Evolutionary conservation across 2,329 filamentous ascomycete species (phyloP).

Genomic region (Fusarium secorum): DNA sequence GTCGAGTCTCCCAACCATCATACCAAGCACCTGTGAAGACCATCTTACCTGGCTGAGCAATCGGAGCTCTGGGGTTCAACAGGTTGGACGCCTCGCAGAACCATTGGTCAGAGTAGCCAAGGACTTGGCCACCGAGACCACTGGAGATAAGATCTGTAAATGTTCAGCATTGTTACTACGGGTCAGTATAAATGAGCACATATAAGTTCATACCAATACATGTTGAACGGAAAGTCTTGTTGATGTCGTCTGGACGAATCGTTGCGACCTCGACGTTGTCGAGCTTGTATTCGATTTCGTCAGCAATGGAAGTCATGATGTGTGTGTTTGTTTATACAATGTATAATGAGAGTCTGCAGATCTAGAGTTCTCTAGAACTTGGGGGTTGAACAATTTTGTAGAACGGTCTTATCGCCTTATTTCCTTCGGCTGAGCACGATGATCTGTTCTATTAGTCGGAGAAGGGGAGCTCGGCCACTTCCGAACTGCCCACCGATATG

Average conservation of each 20-base stretch:
- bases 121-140: conserved; percentile 67
- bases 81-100: conserved; percentile 72
- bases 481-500: conserved; percentile 37
- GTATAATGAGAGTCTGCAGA: neutral
- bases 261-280: conserved; percentile 59
- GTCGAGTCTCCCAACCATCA: conserved; percentile 74
- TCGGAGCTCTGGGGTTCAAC: conserved; percentile 68
- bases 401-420: conserved; percentile 33
- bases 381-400: neutral
- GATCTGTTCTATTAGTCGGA: conserved; percentile 22
- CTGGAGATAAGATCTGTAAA: conserved; percentile 66
- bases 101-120: conserved; percentile 73
- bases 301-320: conserved; percentile 49
- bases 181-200: neutral
- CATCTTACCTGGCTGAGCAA: conserved; percentile 72
- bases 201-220: conserved; percentile 62
- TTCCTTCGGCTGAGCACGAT: conserved; percentile 9
- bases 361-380: neutral
- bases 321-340: neutral
- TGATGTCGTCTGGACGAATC: conserved; percentile 63
- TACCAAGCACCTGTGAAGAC: conserved; percentile 75
- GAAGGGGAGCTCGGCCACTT: conserved; percentile 44
- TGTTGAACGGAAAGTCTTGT: conserved; percentile 67
- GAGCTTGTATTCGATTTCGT: conserved; percentile 63
- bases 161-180: neutral